Evolutionary conservation across 805 yeast genomes (phyloP), one percentile per base, ranked within the genome.

Genomic region (Candida arabinofermentans): DNA sequence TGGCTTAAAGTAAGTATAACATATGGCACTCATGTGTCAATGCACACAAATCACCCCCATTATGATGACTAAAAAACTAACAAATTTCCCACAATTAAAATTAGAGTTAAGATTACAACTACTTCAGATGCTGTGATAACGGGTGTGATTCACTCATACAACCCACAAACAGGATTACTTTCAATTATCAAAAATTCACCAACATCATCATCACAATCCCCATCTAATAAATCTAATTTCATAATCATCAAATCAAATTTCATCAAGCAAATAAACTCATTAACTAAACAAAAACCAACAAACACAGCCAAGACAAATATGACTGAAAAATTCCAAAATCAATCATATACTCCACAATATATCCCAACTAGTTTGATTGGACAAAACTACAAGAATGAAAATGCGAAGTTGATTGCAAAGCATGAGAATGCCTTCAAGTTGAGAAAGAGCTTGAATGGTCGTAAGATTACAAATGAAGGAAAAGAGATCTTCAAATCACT

Each of bases 101-200:
- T 10, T 29, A 72, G 79, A 52, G 85, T 86, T 43, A 77, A 70
- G 54, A 67, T 84, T 39, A 73, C 76, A 10, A 85, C 86, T 38
- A 64, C 74, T 6, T 64, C 79, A 35, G 87, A 83, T 53, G 70
- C 72, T 22, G 67, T 68, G 8, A 67, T 79, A 39, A 67, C 69
- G n/a, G 95, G 93, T 1, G 65, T 71, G 24, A 71, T 86, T 29
- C 81, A 79, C 57, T 72, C 88, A 8, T 81, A 75, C 57, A 75
- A 77, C 43, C 67, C 80, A 6, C 70, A 69, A 40, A 42, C 65
- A 58, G 69, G 71, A 31, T 58, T 77, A n/a, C 47, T 76, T 19
- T 49, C 64, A 5, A 59, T 74, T 1, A 53, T 71, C 40, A 56
- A 52, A 30, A 55, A 57, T 32, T 56, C 56, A 17, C 44, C 51